Evolutionary conservation across 2,329 filamentous ascomycete genomes (phyloP), one percentile per base, ranked within the genome.

Genomic region (Cladosporium velox): DNA sequence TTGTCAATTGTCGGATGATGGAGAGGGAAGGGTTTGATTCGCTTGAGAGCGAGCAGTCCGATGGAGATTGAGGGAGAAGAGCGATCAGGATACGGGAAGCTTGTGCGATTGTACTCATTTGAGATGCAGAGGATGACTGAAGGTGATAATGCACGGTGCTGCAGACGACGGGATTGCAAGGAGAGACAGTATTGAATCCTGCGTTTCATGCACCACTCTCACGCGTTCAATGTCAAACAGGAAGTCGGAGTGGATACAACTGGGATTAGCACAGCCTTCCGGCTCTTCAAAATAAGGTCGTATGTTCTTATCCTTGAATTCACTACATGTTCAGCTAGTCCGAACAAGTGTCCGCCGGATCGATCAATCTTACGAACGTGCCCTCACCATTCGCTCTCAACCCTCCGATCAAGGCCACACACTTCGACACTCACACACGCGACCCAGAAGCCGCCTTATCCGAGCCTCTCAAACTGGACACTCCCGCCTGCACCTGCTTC

Each of bases 1-100:
- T 52, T 44, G 64, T 67, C 52, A 67, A 67, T 64, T 67, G 66
- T 32, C 58, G 66, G 59, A 67, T 67, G 66, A 21, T 67, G 11
- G 66, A 67, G 64, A 61, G 38, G 66, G 59, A 49, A 21, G 66
- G 57, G 44, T 67, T 12, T 61, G 51, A 67, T 21, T 15, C 6
- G 28, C 49, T 67, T 32, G 66, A 67, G 52, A 64, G 64, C 49
- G 57, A 64, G 38, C 59, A 67, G 66, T 67, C 66, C 24, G 66
- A 67, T 60, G 66, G 57, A 12, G 55, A 41, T 24, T 47, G 10
- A 47, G n/a, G 10, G 10, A 21, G n/a, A 12, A 10, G 41, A 47
- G 41, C n/a, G n/a, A 47, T 47, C 7, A 47, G n/a, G 8, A 21
- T 21, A 1, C 21, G 7, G n/a, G n/a, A 47, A 47, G 18, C n/a